Percentiles rank a stretch among this genome's conserved stretches.
These are phyloP conservation scores for Penicillium sp. DNA, from an alignment of 2,329 filamentous ascomycete species.

Conservation along the genomic window DNA sequence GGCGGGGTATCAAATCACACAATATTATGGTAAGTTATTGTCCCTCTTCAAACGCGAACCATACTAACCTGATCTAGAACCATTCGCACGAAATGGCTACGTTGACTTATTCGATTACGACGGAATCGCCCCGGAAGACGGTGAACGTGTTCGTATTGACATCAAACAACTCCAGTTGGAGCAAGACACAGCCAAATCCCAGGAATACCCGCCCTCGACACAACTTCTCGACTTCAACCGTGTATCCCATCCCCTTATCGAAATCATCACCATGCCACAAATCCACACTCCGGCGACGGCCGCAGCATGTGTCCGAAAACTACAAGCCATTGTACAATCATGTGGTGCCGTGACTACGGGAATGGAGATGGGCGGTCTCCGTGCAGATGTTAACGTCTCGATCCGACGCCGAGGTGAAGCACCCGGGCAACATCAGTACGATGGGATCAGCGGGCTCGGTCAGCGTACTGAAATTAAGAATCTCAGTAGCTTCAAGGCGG, in stretches of 20 bases:
- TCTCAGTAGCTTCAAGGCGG: constrained; percentile 86
- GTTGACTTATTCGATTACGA: constrained; percentile 72
- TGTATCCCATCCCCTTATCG: constrained; percentile 83
- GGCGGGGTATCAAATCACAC: constrained; percentile 93
- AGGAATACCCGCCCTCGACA: constrained; percentile 68
- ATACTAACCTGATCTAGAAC: constrained; percentile 41
- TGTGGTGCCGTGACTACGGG: constrained; percentile 85
- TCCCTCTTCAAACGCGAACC: neutral
- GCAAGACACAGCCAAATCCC: constrained; percentile 94
- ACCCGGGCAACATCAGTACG: constrained; percentile 50
- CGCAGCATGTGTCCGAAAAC: constrained; percentile 82
- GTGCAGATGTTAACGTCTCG: constrained; percentile 95
- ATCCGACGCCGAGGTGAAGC: constrained; percentile 61
- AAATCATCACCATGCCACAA: constrained; percentile 89
- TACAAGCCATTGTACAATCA: constrained; percentile 74
- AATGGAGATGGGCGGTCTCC: constrained; percentile 87
- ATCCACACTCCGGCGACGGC: constrained; percentile 85
- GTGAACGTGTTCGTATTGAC: constrained; percentile 66
- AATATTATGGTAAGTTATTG: constrained; percentile 67
- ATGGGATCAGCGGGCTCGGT: constrained; percentile 64
- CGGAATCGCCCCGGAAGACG: constrained; percentile 73
- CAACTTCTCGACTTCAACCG: constrained; percentile 92
- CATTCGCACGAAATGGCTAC: constrained; percentile 66
- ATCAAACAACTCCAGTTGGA: constrained; percentile 97
- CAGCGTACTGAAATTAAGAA: constrained; percentile 98